These are phyloP conservation scores for Colletotrichum salicis DNA, from an alignment of 2,329 filamentous ascomycete genomes.

Conservation along the genomic window DNA sequence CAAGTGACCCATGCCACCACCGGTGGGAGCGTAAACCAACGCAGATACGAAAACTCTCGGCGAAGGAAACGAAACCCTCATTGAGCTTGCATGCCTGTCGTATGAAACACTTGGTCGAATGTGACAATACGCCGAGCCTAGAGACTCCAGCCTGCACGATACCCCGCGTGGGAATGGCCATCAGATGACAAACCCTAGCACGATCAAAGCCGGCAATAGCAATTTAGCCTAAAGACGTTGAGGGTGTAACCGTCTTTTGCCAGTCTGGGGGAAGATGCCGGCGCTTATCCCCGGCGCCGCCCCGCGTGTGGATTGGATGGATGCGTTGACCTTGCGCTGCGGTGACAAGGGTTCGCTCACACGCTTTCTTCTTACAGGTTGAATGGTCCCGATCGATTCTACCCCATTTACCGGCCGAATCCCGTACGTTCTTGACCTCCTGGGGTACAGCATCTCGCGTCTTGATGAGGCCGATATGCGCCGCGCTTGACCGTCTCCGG, in stretches of 20 bases:
- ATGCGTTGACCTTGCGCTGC: not conserved
- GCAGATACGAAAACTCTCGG: not conserved
- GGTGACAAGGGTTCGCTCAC: not conserved
- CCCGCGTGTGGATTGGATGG: not conserved
- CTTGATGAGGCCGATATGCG: not conserved
- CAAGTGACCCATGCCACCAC: not conserved
- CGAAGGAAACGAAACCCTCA: not conserved
- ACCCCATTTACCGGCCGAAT: not conserved
- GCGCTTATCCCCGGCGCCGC: not conserved
- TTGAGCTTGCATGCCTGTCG: not conserved
- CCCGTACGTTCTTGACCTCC: not conserved
- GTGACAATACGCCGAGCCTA: not conserved
- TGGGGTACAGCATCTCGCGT: not conserved
- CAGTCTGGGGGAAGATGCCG: not conserved
- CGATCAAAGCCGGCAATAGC: slow-evolving; percentile 22
- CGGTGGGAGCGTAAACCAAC: not conserved
- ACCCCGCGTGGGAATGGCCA: slow-evolving; percentile 20
- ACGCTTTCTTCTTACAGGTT: not conserved
- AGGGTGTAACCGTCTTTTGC: slow-evolving; percentile 16
- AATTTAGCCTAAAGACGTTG: slow-evolving; percentile 27
- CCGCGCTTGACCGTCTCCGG: too few relatives aligned
- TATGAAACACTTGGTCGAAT: not conserved
- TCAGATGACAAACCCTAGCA: slow-evolving; percentile 3
- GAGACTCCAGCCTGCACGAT: not conserved
- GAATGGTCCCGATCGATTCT: not conserved